Conservation (phyloP, 2,329 filamentous ascomycete genomes). For the Fusarium sp. region DNA sequence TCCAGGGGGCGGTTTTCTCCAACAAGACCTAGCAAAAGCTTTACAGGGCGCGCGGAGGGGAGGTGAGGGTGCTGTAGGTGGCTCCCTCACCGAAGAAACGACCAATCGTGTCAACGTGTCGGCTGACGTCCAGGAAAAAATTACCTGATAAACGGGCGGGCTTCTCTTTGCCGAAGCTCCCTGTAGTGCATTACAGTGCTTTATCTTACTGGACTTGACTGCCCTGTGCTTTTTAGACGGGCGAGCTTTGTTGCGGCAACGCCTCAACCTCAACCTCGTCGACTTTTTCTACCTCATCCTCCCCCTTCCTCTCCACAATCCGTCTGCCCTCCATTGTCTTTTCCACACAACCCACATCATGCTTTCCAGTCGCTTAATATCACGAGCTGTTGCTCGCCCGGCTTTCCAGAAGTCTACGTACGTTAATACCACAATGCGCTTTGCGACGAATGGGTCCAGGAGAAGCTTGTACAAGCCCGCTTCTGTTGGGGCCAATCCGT, state of each 20-base stretch:
- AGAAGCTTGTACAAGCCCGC: constrained; percentile 26
- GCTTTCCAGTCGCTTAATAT: constrained; percentile 70
- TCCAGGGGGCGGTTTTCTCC: constrained; percentile 29
- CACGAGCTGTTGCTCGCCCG: constrained; percentile 66
- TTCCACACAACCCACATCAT: constrained; percentile 53
- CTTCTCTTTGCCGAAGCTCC: constrained; percentile 41
- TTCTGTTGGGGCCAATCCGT: constrained; percentile 11
- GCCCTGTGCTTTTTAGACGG: constrained; percentile 36
- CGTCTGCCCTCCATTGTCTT: constrained; percentile 39
- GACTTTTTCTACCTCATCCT: constrained; percentile 36
- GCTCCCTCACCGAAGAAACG: constrained; percentile 8
- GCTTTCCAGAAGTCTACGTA: constrained; percentile 65
- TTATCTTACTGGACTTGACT: constrained; percentile 1
- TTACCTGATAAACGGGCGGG: constrained; percentile 38
- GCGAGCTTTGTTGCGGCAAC: constrained; percentile 39
- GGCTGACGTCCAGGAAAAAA: constrained; percentile 30
- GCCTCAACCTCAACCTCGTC: constrained; percentile 41
- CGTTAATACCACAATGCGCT: constrained; percentile 41
- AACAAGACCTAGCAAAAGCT: neutral
- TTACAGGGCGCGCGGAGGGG: neutral
- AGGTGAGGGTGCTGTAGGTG: constrained; percentile 26
- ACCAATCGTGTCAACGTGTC: constrained; percentile 19
- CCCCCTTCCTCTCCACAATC: constrained; percentile 35
- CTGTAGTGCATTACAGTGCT: constrained; percentile 19
- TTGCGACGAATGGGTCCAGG: constrained; percentile 1